These are phyloP conservation scores for Epithemia pelagica DNA, from an alignment of 108 stramenopile genomes.

Conservation along the genomic window DNA sequence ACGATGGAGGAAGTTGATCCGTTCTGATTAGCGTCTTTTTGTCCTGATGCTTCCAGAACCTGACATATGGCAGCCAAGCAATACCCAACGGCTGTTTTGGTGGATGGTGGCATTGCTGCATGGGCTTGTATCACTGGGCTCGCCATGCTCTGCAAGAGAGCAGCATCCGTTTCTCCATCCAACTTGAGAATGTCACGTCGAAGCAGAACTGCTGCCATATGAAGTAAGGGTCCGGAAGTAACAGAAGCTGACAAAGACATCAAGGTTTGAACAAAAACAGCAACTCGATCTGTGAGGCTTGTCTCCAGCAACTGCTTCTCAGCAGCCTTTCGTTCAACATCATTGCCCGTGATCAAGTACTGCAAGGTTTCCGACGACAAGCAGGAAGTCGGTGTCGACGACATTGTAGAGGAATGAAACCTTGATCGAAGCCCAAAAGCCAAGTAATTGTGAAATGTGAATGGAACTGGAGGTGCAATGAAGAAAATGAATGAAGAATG, in stretches of 20 bases:
- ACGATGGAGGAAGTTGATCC: background rate
- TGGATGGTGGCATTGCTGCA: conserved; percentile 15
- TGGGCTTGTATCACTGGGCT: conserved; percentile 25
- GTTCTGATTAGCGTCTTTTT: background rate
- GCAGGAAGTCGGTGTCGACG: background rate
- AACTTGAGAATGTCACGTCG: conserved; percentile 52
- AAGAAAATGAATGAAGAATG: no score
- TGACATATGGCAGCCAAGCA: conserved; percentile 52
- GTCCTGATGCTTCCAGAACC: background rate
- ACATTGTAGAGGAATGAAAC: no score
- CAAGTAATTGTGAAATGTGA: no score
- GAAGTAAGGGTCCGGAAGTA: background rate
- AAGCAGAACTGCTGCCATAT: conserved; percentile 44
- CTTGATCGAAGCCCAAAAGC: no score
- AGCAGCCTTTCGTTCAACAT: background rate
- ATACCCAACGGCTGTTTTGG: conserved; percentile 35
- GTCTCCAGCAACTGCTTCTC: background rate
- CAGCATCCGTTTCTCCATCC: conserved; percentile 6
- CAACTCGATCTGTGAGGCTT: background rate
- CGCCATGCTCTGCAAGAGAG: conserved; percentile 36
- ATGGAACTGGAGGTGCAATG: no score
- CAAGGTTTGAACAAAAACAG: background rate
- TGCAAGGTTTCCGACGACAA: background rate
- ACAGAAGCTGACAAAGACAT: background rate
- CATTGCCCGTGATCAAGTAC: background rate